These are phyloP conservation scores for Scheffersomyces insectosa DNA, from an alignment of 1,139 yeast species.

Conservation along the genomic window DNA sequence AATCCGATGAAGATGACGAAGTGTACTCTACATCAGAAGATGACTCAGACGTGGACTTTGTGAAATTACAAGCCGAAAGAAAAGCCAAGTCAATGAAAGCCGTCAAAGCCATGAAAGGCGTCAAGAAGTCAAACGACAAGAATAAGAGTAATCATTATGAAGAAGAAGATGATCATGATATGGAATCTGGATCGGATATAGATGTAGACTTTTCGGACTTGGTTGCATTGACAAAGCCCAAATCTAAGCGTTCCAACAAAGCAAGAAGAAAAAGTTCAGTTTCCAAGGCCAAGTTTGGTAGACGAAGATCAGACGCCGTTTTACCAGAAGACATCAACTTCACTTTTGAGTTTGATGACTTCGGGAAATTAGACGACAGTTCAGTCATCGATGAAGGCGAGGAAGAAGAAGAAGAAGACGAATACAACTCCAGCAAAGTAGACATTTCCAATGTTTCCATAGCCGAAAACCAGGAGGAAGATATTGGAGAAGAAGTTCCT, in stretches of 20 bases:
- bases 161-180: slow-evolving; percentile 1
- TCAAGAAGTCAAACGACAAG: slow-evolving; percentile 13
- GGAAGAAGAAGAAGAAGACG: slow-evolving; percentile 13
- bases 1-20: slow-evolving; percentile 21
- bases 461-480: slow-evolving; percentile 49
- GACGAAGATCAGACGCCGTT: slow-evolving; percentile 41
- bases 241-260: slow-evolving; percentile 6
- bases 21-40: slow-evolving; percentile 50
- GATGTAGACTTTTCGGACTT: slow-evolving; percentile 8
- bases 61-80: slow-evolving; percentile 65
- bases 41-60: slow-evolving; percentile 72
- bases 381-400: slow-evolving; percentile 21
- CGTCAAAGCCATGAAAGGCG: slow-evolving; percentile 44
- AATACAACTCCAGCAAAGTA: slow-evolving; percentile 11
- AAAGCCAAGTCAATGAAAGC: slow-evolving; percentile 57
- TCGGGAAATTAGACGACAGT: slow-evolving; percentile 13
- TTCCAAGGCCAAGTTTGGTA: slow-evolving; percentile 31
- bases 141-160: slow-evolving; percentile 1
- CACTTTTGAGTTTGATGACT: slow-evolving; percentile 55
- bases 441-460: slow-evolving; percentile 24
- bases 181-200: slow-evolving; percentile 2
- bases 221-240: slow-evolving; percentile 10
- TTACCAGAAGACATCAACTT: slow-evolving; percentile 55
- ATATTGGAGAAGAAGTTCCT: slow-evolving; percentile 65
- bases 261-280: slow-evolving; percentile 21